phyloP scores from a whole-genome alignment of 1,284 basidiomycete species.

The Sphagnurus paluster region DNA sequence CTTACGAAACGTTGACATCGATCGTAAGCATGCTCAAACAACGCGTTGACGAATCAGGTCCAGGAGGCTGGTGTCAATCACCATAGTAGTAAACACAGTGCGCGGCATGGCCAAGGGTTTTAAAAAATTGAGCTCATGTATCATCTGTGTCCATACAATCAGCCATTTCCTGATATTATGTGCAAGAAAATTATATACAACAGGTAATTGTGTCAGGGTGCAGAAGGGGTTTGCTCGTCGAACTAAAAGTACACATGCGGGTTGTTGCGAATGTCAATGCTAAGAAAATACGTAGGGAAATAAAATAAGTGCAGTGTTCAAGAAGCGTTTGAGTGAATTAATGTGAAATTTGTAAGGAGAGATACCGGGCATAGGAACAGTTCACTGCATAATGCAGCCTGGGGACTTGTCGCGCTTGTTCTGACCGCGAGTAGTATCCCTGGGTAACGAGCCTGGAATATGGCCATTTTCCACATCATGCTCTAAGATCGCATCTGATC shows the following conservation, averaged over 20 bases:
- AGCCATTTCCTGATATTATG: too few species aligned
- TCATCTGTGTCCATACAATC: too few species aligned
- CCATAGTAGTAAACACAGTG: too few species aligned
- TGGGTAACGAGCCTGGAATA: slow-evolving; percentile 35
- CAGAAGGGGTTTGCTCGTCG: slow-evolving; percentile 1
- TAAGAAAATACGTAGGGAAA: slow-evolving; percentile 12
- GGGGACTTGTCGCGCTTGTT: slow-evolving; percentile 45
- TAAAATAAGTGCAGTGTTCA: slow-evolving; percentile 13
- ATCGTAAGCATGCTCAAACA: neutral
- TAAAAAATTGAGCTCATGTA: too few species aligned
- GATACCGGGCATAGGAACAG: neutral
- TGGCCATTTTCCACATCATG: slow-evolving; percentile 21
- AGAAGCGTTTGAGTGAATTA: slow-evolving; percentile 2
- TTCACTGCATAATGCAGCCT: slow-evolving; percentile 44
- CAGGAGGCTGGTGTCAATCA: neutral
- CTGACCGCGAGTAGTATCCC: slow-evolving; percentile 33
- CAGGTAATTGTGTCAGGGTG: neutral
- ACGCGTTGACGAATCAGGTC: neutral
- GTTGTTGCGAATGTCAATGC: slow-evolving; percentile 3
- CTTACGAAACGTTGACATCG: neutral
- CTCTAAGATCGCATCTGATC: slow-evolving; percentile 25
- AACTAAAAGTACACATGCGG: slow-evolving; percentile 10
- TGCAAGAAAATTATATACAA: slow-evolving; percentile 1
- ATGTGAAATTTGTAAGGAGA: slow-evolving; percentile 4
- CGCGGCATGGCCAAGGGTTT: too few species aligned